Percentiles rank a stretch among this genome's conserved stretches.
Evolutionary conservation across 2,329 filamentous ascomycete species (phyloP).

Genomic region (Scopulariopsis brevicaulis): DNA sequence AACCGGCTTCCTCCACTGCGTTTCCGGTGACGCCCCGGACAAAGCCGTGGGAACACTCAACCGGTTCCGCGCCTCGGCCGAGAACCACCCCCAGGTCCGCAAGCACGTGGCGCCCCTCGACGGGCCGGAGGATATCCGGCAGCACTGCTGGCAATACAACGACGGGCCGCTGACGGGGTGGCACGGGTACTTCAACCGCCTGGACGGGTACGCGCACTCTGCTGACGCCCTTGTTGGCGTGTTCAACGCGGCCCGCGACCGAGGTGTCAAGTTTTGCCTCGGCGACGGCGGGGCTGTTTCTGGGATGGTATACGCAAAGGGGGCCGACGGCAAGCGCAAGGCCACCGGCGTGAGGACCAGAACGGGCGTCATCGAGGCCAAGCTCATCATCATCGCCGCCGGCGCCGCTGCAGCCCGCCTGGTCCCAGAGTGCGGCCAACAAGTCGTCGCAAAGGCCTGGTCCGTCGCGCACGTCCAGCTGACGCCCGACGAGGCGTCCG

Average conservation of each 20-base stretch:
- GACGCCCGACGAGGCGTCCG: conserved; percentile 38
- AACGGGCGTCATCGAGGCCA: too few species aligned
- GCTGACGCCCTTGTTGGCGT: conserved; percentile 36
- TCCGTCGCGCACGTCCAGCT: conserved; percentile 48
- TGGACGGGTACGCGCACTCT: conserved; percentile 46
- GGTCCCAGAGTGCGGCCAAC: conserved; percentile 32
- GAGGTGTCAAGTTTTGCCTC: conserved; percentile 25
- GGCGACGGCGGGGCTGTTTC: conserved; percentile 5
- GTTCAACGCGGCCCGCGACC: conserved; percentile 24
- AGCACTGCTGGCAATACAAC: conserved; percentile 33
- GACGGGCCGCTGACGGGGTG: conserved; percentile 33
- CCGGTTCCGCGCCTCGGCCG: conserved; percentile 18
- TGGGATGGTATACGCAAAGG: conserved; percentile 14
- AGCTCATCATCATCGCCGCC: conserved; percentile 32
- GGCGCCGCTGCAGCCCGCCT: conserved; percentile 37
- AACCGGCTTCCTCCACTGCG: background rate
- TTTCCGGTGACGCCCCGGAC: background rate
- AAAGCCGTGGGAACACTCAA: background rate
- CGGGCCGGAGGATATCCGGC: conserved; percentile 24
- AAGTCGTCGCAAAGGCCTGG: conserved; percentile 45
- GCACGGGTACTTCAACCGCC: conserved; percentile 46
- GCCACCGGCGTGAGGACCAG: conserved; percentile 15
- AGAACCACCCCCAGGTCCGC: conserved; percentile 24
- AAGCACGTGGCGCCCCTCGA: conserved; percentile 25
- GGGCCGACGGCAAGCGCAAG: conserved; percentile 12